Percentiles rank a stretch among this genome's conserved stretches.
Conservation (phyloP, 2,329 filamentous ascomycete genomes). For the Aspergillus sp. region DNA sequence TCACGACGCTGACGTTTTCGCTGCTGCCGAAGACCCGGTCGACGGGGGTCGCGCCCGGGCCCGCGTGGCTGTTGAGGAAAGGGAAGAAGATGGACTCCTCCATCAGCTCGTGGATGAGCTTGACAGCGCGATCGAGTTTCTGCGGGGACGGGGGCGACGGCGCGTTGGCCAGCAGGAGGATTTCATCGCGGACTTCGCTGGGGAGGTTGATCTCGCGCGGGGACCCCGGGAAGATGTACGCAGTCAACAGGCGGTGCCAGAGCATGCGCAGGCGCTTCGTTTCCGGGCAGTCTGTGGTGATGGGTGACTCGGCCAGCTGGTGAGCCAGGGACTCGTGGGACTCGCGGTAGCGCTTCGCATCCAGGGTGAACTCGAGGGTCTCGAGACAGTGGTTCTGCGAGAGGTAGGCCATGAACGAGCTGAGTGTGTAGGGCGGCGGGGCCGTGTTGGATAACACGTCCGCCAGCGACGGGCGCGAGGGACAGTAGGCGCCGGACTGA, state of each 20-base stretch:
- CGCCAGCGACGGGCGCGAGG: constrained; percentile 61
- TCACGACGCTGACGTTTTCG: constrained; percentile 25
- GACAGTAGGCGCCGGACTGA: constrained; percentile 29
- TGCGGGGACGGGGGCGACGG: constrained; percentile 61
- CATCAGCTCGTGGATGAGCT: constrained; percentile 91
- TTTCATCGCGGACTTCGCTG: constrained; percentile 68
- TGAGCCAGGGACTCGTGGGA: constrained; percentile 53
- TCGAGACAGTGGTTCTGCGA: constrained; percentile 96
- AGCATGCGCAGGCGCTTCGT: constrained; percentile 64
- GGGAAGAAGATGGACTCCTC: constrained; percentile 91
- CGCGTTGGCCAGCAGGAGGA: constrained; percentile 56
- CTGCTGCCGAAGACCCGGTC: constrained; percentile 33
- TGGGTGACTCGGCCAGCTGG: constrained; percentile 35
- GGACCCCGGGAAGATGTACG: constrained; percentile 79
- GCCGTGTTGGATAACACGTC: constrained; percentile 84
- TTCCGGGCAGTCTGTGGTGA: constrained; percentile 46
- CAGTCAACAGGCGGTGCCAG: constrained; percentile 80
- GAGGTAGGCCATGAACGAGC: constrained; percentile 90
- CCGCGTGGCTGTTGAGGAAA: constrained; percentile 63
- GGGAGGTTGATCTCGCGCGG: constrained; percentile 87
- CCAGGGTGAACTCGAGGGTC: constrained; percentile 92
- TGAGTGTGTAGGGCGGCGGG: constrained; percentile 78
- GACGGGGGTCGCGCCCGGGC: constrained; percentile 37
- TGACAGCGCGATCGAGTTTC: constrained; percentile 69
- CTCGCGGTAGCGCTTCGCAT: constrained; percentile 74